Evolutionary conservation across 2,329 filamentous ascomycete genomes (phyloP).

Genomic region (Claviceps sp.): DNA sequence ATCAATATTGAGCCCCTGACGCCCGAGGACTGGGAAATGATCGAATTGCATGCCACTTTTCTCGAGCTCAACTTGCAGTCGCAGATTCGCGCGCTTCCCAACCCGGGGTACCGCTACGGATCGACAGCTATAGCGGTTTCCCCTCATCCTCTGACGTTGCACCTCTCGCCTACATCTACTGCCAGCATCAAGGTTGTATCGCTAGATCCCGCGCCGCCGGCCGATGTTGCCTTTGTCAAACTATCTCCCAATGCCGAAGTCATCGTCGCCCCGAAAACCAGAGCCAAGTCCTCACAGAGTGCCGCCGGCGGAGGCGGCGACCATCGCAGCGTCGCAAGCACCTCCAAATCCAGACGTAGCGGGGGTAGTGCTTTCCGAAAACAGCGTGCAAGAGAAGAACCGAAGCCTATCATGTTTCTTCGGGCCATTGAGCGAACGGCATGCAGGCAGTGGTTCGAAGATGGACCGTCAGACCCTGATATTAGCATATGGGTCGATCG

Average conservation of each 20-base stretch:
- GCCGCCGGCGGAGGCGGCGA: conserved; percentile 37
- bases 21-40: conserved; percentile 96
- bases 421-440: conserved; percentile 61
- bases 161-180: conserved; percentile 88
- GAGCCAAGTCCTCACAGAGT: conserved; percentile 50
- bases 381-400: conserved; percentile 46
- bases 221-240: conserved; percentile 70
- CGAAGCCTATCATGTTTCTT: conserved; percentile 58
- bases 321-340: conserved; percentile 66
- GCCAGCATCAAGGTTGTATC: conserved; percentile 81
- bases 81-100: conserved; percentile 86
- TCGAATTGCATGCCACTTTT: conserved; percentile 92
- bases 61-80: conserved; percentile 85
- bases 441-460: conserved; percentile 66
- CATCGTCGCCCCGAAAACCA: conserved; percentile 87
- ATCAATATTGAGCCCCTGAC: conserved; percentile 95
- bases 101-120: conserved; percentile 52
- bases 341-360: conserved; percentile 65
- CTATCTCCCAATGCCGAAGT: conserved; percentile 91
- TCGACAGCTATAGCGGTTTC: conserved; percentile 37
- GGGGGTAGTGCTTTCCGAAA: conserved; percentile 60
- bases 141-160: conserved; percentile 73
- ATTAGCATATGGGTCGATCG: conserved; percentile 77
- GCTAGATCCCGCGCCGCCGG: conserved; percentile 58
- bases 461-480: conserved; percentile 40